Conservation (phyloP, 176 grass and related monocot genomes). For the Ensete ventricosum region DNA sequence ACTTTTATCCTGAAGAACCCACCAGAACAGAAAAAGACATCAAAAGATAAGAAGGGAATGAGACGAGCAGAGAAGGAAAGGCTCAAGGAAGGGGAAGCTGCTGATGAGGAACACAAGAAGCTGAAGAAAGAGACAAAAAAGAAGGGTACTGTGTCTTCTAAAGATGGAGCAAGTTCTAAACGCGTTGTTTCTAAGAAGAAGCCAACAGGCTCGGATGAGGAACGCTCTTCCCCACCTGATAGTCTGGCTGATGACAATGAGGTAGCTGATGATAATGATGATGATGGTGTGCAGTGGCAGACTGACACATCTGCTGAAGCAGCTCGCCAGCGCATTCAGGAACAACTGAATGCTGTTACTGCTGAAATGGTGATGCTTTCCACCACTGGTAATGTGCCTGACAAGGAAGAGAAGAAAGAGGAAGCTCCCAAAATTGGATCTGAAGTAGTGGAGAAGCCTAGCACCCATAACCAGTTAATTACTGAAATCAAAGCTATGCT, state of each 20-base stretch:
- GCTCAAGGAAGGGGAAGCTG: constrained; percentile 66
- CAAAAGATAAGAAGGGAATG: constrained; percentile 71
- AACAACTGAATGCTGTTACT: constrained; percentile 72
- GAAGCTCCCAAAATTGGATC: background rate
- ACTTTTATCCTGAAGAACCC: constrained; percentile 61
- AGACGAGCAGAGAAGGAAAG: constrained; percentile 80
- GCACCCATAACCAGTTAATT: constrained; percentile 14
- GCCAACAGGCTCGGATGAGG: constrained; percentile 47
- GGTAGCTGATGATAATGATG: constrained; percentile 24
- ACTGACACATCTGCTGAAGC: constrained; percentile 72
- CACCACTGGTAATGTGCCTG: constrained; percentile 28
- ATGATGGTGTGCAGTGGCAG: constrained; percentile 63
- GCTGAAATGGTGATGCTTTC: constrained; percentile 82
- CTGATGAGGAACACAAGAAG: constrained; percentile 81
- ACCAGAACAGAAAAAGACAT: constrained; percentile 60
- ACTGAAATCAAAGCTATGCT: constrained; percentile 41
- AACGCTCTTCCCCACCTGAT: constrained; percentile 40
- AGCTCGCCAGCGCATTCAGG: constrained; percentile 58
- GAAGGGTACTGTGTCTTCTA: constrained; percentile 19
- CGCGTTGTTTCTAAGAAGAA: constrained; percentile 25
- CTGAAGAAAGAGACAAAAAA: constrained; percentile 70
- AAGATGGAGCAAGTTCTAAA: constrained; percentile 15
- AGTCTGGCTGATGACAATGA: constrained; percentile 32
- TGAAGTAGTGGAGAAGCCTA: background rate
- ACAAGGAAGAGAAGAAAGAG: constrained; percentile 30